These are phyloP conservation scores for Imleria badia DNA, from an alignment of 768 basidiomycete genomes.

Conservation along the genomic window DNA sequence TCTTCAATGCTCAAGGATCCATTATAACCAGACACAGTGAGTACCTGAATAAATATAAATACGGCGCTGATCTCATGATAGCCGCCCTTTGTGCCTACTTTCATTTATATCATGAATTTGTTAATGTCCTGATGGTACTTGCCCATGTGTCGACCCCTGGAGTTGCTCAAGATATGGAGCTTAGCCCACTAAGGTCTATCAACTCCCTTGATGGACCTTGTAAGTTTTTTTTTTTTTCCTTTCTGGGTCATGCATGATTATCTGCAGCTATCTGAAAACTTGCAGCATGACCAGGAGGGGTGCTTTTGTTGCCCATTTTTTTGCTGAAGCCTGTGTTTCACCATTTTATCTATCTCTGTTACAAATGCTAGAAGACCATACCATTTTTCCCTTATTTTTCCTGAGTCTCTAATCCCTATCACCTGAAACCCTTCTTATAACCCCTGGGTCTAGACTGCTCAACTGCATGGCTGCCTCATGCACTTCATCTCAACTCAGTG, in stretches of 20 bases:
- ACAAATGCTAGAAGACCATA: too few relatives aligned
- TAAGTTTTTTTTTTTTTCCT: conserved; percentile 1
- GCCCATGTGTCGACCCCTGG: not conserved
- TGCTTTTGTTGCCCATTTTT: not conserved
- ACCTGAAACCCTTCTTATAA: too few relatives aligned
- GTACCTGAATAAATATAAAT: too few relatives aligned
- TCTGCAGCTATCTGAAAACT: conserved; percentile 1
- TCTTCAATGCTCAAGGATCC: not conserved
- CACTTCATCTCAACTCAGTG: too few relatives aligned
- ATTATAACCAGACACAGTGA: not conserved
- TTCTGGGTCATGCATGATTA: not conserved
- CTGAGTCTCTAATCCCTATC: too few relatives aligned
- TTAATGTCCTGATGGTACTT: not conserved
- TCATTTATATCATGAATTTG: not conserved
- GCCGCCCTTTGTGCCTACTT: not conserved
- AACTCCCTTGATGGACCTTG: not conserved
- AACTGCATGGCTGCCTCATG: too few relatives aligned
- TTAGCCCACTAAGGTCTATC: not conserved
- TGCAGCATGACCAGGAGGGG: not conserved
- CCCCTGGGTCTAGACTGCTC: too few relatives aligned
- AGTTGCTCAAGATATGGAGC: not conserved
- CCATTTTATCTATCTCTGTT: conserved; percentile 3
- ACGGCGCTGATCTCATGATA: too few relatives aligned
- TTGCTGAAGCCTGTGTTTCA: not conserved
- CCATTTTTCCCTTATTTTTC: too few relatives aligned